phyloP scores from a whole-genome alignment of 768 basidiomycete species.

The Termitomyces sp. region DNA sequence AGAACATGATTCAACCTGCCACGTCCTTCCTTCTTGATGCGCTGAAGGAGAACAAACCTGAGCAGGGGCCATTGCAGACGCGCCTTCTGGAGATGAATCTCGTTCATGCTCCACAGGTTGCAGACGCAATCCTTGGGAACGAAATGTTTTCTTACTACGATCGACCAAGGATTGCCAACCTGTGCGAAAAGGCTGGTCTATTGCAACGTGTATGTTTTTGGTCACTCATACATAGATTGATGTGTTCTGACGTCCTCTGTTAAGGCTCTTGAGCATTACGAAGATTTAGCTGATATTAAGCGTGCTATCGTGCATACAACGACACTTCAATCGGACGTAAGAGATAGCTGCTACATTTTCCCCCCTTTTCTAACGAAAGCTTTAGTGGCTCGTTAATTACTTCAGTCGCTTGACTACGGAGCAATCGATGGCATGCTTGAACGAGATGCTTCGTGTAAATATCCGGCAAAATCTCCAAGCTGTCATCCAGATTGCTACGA shows the following conservation, averaged over 20 bases:
- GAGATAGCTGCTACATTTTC: slow-evolving; percentile 18
- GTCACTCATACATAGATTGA: neutral
- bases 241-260: neutral
- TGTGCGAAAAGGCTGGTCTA: slow-evolving; percentile 97
- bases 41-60: slow-evolving; percentile 96
- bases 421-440: slow-evolving; percentile 92
- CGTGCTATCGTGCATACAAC: slow-evolving; percentile 93
- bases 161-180: slow-evolving; percentile 91
- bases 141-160: slow-evolving; percentile 99
- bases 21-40: slow-evolving; percentile 97
- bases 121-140: slow-evolving; percentile 97
- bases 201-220: slow-evolving; percentile 73
- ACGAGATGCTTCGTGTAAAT: slow-evolving; percentile 96
- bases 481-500: slow-evolving; percentile 96
- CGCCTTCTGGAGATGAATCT: slow-evolving; percentile 98
- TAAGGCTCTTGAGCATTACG: slow-evolving; percentile 96
- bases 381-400: slow-evolving; percentile 92
- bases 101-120: slow-evolving; percentile 95
- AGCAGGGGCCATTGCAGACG: slow-evolving; percentile 94
- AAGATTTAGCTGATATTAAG: slow-evolving; percentile 98
- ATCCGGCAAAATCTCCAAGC: slow-evolving; percentile 97
- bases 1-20: slow-evolving; percentile 99
- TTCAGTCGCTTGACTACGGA: slow-evolving; percentile 97
- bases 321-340: slow-evolving; percentile 76
- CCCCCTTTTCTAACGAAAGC: neutral